A percentile compares a stretch with the other conserved stretches of the same genome.
Evolutionary conservation across 2,329 filamentous ascomycete species (phyloP).

Genomic region (Cylindrodendrum hubeiense): DNA sequence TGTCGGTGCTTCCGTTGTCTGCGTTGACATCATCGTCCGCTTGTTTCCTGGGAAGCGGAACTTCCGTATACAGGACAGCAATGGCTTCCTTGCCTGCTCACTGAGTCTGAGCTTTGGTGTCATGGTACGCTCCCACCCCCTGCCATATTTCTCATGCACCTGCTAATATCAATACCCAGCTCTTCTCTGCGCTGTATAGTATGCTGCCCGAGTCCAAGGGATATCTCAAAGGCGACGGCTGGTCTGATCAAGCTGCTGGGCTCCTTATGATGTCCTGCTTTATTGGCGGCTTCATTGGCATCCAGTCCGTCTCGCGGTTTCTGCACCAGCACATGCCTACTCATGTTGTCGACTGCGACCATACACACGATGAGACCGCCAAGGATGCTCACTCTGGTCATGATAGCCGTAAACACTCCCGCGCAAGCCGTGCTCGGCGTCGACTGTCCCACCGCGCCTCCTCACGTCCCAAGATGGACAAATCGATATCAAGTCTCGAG

Average conservation of each 20-base stretch:
- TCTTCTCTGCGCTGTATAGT: conserved; percentile 91
- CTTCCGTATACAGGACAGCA: conserved; percentile 92
- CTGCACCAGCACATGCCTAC: conserved; percentile 82
- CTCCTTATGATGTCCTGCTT: conserved; percentile 79
- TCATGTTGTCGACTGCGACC: conserved; percentile 84
- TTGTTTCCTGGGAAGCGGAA: conserved; percentile 78
- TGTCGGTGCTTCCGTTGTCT: conserved; percentile 86
- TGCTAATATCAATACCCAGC: conserved; percentile 60
- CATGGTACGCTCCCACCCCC: conserved; percentile 74
- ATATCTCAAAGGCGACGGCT: conserved; percentile 79
- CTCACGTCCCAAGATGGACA: conserved; percentile 33
- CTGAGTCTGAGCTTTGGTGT: conserved; percentile 95
- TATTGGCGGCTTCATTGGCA: conserved; percentile 78
- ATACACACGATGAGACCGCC: conserved; percentile 72
- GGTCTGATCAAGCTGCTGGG: conserved; percentile 74
- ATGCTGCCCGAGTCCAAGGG: conserved; percentile 90
- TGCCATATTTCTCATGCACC: not conserved
- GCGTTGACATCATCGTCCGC: conserved; percentile 82
- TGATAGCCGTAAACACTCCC: conserved; percentile 45
- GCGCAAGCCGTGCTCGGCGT: conserved; percentile 48
- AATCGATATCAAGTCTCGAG: conserved; percentile 29
- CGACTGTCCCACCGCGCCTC: conserved; percentile 45
- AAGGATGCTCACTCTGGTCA: conserved; percentile 44
- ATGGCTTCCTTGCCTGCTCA: conserved; percentile 86
- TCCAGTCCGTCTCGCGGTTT: conserved; percentile 78